phyloP scores from a whole-genome alignment of 2,329 filamentous ascomycete species.

The Alternaria gaisen region DNA sequence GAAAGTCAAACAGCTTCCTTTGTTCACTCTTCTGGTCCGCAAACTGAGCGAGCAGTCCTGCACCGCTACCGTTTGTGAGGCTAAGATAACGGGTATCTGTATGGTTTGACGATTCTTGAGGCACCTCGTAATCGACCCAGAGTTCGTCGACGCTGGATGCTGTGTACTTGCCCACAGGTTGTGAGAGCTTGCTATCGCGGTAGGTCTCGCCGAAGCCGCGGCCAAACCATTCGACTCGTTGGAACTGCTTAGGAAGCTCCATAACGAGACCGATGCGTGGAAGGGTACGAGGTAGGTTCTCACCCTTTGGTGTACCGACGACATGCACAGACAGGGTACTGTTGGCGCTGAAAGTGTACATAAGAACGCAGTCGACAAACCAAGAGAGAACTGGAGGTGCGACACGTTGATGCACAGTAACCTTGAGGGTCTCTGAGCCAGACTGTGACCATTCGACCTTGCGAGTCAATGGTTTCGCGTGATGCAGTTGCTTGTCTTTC shows the following conservation, averaged over 20 bases:
- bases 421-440: constrained; percentile 35
- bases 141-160: constrained; percentile 58
- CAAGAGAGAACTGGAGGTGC: constrained; percentile 70
- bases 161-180: constrained; percentile 62
- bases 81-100: constrained; percentile 68
- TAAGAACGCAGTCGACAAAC: constrained; percentile 52
- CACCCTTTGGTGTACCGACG: constrained; percentile 56
- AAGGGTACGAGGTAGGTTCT: constrained; percentile 63
- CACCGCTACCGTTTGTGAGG: constrained; percentile 21
- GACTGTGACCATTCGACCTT: constrained; percentile 50
- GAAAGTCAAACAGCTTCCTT: constrained; percentile 57
- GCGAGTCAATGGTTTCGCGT: constrained; percentile 36
- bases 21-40: constrained; percentile 27
- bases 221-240: constrained; percentile 67
- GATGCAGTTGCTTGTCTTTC: constrained; percentile 51
- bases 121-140: constrained; percentile 69
- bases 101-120: constrained; percentile 73
- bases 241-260: constrained; percentile 58
- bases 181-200: constrained; percentile 69
- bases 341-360: constrained; percentile 61
- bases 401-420: constrained; percentile 60
- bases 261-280: constrained; percentile 70
- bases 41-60: constrained; percentile 40
- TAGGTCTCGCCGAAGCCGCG: constrained; percentile 73
- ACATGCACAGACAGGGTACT: constrained; percentile 60